phyloP scores from a whole-genome alignment of 2,329 filamentous ascomycete species.

The Emmonsiellopsis sp. region DNA sequence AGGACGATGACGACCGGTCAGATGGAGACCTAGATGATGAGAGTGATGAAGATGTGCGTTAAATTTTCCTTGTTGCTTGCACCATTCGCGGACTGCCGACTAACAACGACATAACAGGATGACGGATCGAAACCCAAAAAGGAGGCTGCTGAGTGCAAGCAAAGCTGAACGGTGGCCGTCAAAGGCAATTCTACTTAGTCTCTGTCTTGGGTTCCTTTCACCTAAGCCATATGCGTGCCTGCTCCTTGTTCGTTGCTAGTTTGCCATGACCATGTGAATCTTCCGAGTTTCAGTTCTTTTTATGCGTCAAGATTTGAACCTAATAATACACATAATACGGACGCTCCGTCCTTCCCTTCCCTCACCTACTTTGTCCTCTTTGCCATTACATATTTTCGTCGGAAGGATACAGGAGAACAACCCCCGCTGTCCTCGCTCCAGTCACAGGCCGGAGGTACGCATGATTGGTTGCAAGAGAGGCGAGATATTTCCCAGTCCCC shows the following conservation, averaged over 20 bases:
- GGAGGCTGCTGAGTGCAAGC: conserved; percentile 92
- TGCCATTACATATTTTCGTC: neutral
- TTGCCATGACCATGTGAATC: neutral
- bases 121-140: conserved; percentile 85
- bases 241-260: neutral
- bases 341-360: neutral
- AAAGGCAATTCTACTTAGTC: neutral
- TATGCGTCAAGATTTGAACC: conserved; percentile 1
- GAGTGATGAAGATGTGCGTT: conserved; percentile 42
- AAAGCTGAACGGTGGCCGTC: conserved; percentile 53
- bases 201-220: neutral
- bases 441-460: too few relatives aligned
- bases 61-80: conserved; percentile 1
- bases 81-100: neutral
- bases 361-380: neutral
- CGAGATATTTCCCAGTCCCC: too few relatives aligned
- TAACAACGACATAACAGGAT: conserved; percentile 48
- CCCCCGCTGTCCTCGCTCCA: too few relatives aligned
- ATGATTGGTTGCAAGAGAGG: too few relatives aligned
- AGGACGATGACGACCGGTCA: conserved; percentile 72
- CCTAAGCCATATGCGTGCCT: neutral
- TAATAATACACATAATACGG: conserved; percentile 2
- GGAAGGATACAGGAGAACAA: neutral
- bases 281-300: neutral
- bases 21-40: conserved; percentile 53